phyloP scores from a whole-genome alignment of 176 grass and related monocot genomes.

The Zoysia japonica region DNA sequence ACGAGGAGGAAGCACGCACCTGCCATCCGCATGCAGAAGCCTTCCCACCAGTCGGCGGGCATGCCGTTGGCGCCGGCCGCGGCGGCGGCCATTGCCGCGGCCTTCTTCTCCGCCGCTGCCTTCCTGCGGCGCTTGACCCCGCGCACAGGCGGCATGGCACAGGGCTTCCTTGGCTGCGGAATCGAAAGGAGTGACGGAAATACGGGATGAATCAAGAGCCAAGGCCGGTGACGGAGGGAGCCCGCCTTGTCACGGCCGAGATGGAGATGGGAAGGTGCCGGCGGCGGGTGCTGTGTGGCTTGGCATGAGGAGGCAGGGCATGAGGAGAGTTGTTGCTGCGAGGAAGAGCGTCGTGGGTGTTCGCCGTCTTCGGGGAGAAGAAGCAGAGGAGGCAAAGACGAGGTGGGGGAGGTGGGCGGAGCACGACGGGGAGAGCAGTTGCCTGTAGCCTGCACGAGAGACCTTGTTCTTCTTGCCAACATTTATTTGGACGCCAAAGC shows the following conservation, averaged over 20 bases:
- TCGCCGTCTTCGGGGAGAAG: not conserved
- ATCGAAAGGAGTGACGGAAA: not conserved
- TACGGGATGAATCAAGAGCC: not conserved
- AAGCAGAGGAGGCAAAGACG: not conserved
- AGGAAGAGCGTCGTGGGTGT: not conserved
- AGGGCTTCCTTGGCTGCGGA: not conserved
- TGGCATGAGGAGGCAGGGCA: not conserved
- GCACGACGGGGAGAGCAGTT: too few species aligned
- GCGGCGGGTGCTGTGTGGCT: not conserved
- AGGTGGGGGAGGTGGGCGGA: not conserved
- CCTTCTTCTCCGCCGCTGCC: slow-evolving; percentile 52
- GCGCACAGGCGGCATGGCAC: not conserved
- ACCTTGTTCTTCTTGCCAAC: too few species aligned
- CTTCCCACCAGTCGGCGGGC: slow-evolving; percentile 54
- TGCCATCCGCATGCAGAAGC: slow-evolving; percentile 51
- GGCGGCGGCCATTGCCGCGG: slow-evolving; percentile 44
- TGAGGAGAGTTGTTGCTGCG: not conserved
- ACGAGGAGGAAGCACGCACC: slow-evolving; percentile 17
- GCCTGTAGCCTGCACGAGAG: too few species aligned
- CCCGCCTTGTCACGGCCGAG: not conserved
- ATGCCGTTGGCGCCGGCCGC: not conserved
- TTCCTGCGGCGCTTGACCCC: not conserved
- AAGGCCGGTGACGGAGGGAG: not conserved
- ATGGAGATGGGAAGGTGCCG: not conserved
- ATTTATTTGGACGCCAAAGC: too few species aligned